Evolutionary conservation across 139 green algal species (phyloP).

Genomic region (Limnomonas spitsbergensis): DNA sequence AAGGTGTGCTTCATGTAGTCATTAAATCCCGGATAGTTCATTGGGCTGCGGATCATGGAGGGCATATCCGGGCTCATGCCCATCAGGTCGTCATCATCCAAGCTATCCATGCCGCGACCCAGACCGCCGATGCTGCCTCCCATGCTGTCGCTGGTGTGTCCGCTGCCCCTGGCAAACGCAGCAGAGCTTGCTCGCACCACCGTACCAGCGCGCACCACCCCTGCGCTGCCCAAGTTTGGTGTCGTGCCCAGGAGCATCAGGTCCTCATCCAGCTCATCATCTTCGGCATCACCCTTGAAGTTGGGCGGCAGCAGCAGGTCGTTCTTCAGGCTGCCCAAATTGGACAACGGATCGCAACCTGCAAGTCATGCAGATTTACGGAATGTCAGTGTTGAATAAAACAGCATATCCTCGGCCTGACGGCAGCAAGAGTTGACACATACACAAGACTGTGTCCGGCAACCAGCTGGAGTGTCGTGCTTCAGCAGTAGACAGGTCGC

Average conservation of each 20-base stretch:
- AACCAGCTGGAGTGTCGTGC: too few relatives aligned
- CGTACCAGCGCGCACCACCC: background rate
- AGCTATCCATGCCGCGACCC: slow-evolving; percentile 1
- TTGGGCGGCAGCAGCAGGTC: slow-evolving; percentile 58
- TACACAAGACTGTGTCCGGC: too few relatives aligned
- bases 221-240: background rate
- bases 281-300: slow-evolving; percentile 21
- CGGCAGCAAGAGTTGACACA: too few relatives aligned
- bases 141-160: background rate
- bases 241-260: slow-evolving; percentile 69
- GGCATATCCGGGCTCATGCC: slow-evolving; percentile 43
- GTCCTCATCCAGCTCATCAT: slow-evolving; percentile 64
- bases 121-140: too few relatives aligned
- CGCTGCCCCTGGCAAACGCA: background rate
- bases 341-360: slow-evolving; percentile 34
- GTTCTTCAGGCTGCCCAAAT: slow-evolving; percentile 60
- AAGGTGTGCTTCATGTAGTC: background rate
- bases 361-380: too few relatives aligned
- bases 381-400: too few relatives aligned
- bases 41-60: slow-evolving; percentile 17
- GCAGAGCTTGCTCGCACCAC: background rate
- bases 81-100: slow-evolving; percentile 39
- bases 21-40: background rate
- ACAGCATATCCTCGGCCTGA: too few relatives aligned
- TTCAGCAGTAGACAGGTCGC: too few relatives aligned